Evolutionary conservation across 2,329 filamentous ascomycete species (phyloP).

Genomic region (Chaetomiaceae sp.): DNA sequence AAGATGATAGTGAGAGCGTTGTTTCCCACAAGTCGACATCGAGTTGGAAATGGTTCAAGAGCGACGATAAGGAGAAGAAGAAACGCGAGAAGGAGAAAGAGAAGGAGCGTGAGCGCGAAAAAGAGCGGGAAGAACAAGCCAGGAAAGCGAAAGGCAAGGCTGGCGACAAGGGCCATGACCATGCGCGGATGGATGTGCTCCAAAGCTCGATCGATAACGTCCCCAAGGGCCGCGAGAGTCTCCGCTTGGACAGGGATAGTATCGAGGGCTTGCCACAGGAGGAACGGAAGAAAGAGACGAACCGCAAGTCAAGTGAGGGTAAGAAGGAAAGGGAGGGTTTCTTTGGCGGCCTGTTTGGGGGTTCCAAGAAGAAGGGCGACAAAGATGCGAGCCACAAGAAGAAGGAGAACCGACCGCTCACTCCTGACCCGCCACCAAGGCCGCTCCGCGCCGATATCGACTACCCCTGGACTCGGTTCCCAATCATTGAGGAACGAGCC

Average conservation of each 20-base stretch:
- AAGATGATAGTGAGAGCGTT: conserved; percentile 57
- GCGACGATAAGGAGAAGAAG: conserved; percentile 72
- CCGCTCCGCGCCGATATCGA: conserved; percentile 81
- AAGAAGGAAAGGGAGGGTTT: conserved; percentile 92
- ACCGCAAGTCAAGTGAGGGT: conserved; percentile 65
- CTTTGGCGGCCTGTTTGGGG: conserved; percentile 91
- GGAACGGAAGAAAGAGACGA: conserved; percentile 76
- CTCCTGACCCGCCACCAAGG: conserved; percentile 71
- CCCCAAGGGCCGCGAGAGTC: conserved; percentile 70
- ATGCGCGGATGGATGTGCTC: conserved; percentile 76
- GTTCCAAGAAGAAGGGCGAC: conserved; percentile 80
- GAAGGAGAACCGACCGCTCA: conserved; percentile 66
- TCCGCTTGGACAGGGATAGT: conserved; percentile 75
- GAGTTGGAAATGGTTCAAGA: conserved; percentile 77
- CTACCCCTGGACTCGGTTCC: conserved; percentile 94
- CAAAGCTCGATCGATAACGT: conserved; percentile 78
- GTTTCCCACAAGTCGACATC: conserved; percentile 79
- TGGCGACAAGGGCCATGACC: conserved; percentile 66
- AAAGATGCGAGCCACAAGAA: conserved; percentile 72
- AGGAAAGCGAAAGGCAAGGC: conserved; percentile 56
- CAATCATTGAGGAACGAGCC: conserved; percentile 89
- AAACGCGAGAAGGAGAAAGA: conserved; percentile 56
- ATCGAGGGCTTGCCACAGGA: conserved; percentile 69
- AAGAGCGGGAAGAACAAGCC: conserved; percentile 50
- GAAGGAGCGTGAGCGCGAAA: conserved; percentile 44